Evolutionary conservation across 2,329 filamentous ascomycete species (phyloP).

Genomic region (Aspergillus sp.): DNA sequence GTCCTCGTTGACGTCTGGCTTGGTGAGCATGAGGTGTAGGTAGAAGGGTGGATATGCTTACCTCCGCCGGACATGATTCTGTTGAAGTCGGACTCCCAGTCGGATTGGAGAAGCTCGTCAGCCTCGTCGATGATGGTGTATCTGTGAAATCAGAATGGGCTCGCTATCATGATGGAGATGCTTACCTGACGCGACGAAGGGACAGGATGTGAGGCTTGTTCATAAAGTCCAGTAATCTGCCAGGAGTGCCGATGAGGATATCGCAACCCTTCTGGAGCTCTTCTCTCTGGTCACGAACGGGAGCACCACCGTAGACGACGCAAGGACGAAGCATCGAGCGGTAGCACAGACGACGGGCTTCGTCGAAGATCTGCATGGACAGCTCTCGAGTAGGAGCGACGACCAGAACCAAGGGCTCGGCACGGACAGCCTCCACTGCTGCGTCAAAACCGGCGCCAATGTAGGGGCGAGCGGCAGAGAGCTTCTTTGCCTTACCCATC

Average conservation of each 20-base stretch:
- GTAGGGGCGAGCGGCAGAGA: conserved; percentile 72
- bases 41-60: conserved; percentile 46
- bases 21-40: conserved; percentile 8
- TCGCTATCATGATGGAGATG: background rate
- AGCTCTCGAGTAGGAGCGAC: conserved; percentile 86
- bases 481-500: conserved; percentile 92
- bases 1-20: conserved; percentile 69
- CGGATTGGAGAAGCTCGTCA: conserved; percentile 79
- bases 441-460: conserved; percentile 53
- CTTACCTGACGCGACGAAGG: conserved; percentile 70
- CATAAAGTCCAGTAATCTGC: conserved; percentile 83
- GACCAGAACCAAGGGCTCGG: conserved; percentile 84
- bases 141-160: conserved; percentile 27
- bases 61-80: conserved; percentile 78
- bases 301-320: conserved; percentile 82
- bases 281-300: conserved; percentile 64
- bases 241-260: conserved; percentile 81
- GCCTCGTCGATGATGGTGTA: conserved; percentile 86
- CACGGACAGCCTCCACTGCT: conserved; percentile 56
- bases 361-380: conserved; percentile 91
- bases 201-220: conserved; percentile 65
- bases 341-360: conserved; percentile 89
- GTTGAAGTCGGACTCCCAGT: conserved; percentile 74
- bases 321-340: conserved; percentile 90
- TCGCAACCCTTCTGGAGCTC: conserved; percentile 84